Evolutionary conservation across 1,139 yeast species (phyloP), one percentile per base, ranked within the genome.

Genomic region (Sugiyamaella pinicola): DNA sequence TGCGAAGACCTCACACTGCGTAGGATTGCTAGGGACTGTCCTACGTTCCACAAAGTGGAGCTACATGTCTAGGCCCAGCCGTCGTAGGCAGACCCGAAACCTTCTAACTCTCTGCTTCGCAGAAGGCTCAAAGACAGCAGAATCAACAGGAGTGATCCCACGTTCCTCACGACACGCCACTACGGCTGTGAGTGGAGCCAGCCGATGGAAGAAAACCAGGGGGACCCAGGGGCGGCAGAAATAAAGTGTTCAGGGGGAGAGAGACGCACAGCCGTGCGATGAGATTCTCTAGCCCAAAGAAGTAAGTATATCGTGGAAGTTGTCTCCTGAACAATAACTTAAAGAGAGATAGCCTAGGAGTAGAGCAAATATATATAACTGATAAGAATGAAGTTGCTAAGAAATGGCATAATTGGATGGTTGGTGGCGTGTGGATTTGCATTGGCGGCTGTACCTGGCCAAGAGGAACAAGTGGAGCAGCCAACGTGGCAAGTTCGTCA

Each of bases 401-500:
- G 31, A 7, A 26, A n/a, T 7, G 31, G 31, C 2, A 3, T 3
- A 7, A 26, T n/a, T 3, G 10, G 10, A 26, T 26, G 31, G 31
- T n/a, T 26, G 31, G 31, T 26, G 9, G 31, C 12, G 12, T n/a
- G 9, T 3, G 31, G 31, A 26, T 10, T 10, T 26, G 9, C 12
- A 26, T 9, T 26, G 9, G 12, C 12, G 9, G 31, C n/a, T 26
- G 31, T 26, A 4, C 8, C 9, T 3, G 31, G 31, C 8, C 9
- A 7, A 9, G 31, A 7, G 31, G 8, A 3, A n/a, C n/a, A 24
- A 2, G 35, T 17, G 46, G 17, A 22, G 21, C 26, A 33, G 40
- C 21, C n/a, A 47, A 58, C 70, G 12, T 70, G 74, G 74, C 73
- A 70, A 52, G 71, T 62, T 22, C 61, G 66, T 87, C 98, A 91